These are phyloP conservation scores for Spathaspora arborariae DNA, from an alignment of 805 yeast genomes.

Conservation along the genomic window DNA sequence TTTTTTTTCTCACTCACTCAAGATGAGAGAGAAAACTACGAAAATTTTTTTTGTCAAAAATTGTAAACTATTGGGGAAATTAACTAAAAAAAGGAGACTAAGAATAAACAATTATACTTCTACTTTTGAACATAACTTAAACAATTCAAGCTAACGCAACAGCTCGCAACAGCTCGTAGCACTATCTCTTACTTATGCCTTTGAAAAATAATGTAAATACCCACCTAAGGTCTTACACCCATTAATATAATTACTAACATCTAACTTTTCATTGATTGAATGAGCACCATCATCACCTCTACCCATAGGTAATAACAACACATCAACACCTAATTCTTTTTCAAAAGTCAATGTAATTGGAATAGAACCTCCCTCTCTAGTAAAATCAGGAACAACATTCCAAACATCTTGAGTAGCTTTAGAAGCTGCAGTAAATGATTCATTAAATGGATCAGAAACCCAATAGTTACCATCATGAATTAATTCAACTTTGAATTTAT, in stretches of 20 bases:
- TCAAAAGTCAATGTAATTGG: conserved; percentile 96
- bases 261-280: conserved; percentile 92
- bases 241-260: conserved; percentile 82
- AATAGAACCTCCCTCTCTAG: conserved; percentile 98
- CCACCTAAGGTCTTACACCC: conserved; percentile 94
- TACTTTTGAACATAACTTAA: too few species aligned
- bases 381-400: conserved; percentile 92
- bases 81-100: too few species aligned
- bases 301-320: conserved; percentile 92
- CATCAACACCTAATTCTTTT: conserved; percentile 78
- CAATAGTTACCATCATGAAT: conserved; percentile 96
- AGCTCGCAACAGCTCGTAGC: too few species aligned
- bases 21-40: too few species aligned
- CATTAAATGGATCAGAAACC: conserved; percentile 92
- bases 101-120: too few species aligned
- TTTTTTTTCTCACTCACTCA: too few species aligned
- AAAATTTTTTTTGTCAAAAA: too few species aligned
- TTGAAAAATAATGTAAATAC: conserved; percentile 79
- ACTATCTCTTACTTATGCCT: too few species aligned
- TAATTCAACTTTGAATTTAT: conserved; percentile 65
- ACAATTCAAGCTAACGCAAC: too few species aligned
- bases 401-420: conserved; percentile 93
- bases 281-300: conserved; percentile 99
- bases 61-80: too few species aligned
- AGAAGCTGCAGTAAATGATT: conserved; percentile 88